Evolutionary conservation across 2,329 filamentous ascomycete genomes (phyloP).

Genomic region (Ceratocystis colombiana): DNA sequence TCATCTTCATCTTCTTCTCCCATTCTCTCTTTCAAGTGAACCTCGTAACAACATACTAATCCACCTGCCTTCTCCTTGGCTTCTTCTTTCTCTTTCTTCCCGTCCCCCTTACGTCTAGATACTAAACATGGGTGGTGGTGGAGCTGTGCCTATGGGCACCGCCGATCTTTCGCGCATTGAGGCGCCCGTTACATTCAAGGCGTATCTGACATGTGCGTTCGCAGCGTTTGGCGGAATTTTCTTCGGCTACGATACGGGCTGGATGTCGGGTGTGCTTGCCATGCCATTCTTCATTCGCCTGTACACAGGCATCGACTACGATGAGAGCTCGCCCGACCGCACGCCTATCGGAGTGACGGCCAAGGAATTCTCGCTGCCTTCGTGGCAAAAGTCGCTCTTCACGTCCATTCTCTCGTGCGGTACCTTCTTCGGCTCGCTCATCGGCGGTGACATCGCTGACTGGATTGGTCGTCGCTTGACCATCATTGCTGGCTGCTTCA

Average conservation of each 20-base stretch:
- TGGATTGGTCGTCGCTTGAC: conserved; percentile 62
- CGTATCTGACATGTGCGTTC: conserved; percentile 59
- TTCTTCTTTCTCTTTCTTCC: neutral
- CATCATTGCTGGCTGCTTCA: conserved; percentile 57
- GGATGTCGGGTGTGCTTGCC: conserved; percentile 57
- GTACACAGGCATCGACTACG: conserved; percentile 32
- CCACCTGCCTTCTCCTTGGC: neutral
- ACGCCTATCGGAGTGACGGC: conserved; percentile 33
- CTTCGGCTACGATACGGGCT: conserved; percentile 70
- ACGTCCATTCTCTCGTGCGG: conserved; percentile 67
- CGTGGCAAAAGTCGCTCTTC: conserved; percentile 45
- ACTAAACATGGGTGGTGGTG: conserved; percentile 23
- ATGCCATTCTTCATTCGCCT: conserved; percentile 42
- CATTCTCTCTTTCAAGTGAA: neutral
- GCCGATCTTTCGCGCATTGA: conserved; percentile 51
- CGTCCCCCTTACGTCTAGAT: neutral
- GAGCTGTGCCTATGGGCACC: conserved; percentile 30
- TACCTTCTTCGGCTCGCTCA: conserved; percentile 69
- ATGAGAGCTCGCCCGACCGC: conserved; percentile 38
- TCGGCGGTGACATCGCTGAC: conserved; percentile 69
- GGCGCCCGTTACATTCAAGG: conserved; percentile 58
- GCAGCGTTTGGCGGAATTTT: conserved; percentile 64
- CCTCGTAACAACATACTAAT: neutral
- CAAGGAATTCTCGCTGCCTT: conserved; percentile 20
- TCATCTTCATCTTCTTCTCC: neutral